Base-by-base conservation (phyloP, 306 rosid species). In the Styphnolobium japonicum region DNA sequence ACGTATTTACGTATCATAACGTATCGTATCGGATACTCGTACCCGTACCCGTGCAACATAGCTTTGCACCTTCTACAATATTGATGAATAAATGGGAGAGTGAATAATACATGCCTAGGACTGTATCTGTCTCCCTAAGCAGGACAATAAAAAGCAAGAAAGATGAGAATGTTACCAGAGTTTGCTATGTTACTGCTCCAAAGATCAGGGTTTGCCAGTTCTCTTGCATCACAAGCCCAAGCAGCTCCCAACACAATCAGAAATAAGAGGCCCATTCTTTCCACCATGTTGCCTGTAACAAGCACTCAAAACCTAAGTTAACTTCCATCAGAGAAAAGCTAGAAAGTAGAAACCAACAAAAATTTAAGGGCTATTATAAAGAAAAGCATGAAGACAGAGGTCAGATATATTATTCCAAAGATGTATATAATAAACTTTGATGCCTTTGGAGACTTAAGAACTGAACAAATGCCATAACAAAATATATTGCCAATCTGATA, bases 171-270 rank as follows among this genome's bases (percentile, higher is more conserved):
- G 51, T 55, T 70, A 82, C 81, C 81, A 6, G 16, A 36, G 3
- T 39, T 71, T 73, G 23, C 15, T 11, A 29, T 42, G 39, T 7
- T 23, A 10, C 10, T 5, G 12, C 22, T 27, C 61, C 33, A 60
- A 36, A 61, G 46, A 40, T 29, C 58, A 23, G 62, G 27, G 4
- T 53, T 55, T 62, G 39, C 51, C 53, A 75, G 58, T 7, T 27
- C 63, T 27, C 82, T 86, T 72, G 94, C 89, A 75, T 86, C 84
- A 84, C 91, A 87, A 68, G 64, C 75, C 90, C 90, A 91, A 73
- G 86, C 74, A 80, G 86, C 87, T 80, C 81, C 87, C 71, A 91
- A 67, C 67, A 89, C 29, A 69, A 87, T 64, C 29, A 92, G 80
- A 83, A 93, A 67, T 7, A 91, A 61, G 14, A 91, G 7, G 81